phyloP scores from a whole-genome alignment of 1,139 yeast genomes.

The Trichomonascaceae sp. region DNA sequence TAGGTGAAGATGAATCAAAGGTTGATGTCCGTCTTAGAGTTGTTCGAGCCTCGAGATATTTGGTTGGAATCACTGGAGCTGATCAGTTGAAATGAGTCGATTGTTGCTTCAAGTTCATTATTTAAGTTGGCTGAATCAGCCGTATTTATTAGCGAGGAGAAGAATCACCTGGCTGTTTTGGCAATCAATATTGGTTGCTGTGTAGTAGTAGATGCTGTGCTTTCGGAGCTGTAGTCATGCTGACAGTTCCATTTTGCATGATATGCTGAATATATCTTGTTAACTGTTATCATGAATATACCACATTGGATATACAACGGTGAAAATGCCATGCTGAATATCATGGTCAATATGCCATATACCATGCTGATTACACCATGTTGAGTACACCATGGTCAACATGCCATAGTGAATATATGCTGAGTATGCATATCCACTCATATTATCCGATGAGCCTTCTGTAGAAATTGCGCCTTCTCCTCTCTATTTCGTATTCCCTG shows the following conservation, averaged over 20 bases:
- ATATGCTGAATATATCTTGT: too few species aligned
- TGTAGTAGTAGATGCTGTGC: background rate
- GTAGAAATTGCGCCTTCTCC: background rate
- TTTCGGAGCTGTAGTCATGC: too few species aligned
- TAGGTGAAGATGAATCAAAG: constrained; percentile 6
- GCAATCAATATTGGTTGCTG: background rate
- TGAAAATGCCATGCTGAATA: too few species aligned
- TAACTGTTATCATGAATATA: too few species aligned
- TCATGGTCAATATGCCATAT: too few species aligned
- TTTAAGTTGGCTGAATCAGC: background rate
- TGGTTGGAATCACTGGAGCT: constrained; percentile 21
- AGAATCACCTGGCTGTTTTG: background rate
- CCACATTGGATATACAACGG: too few species aligned
- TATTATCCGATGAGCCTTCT: background rate
- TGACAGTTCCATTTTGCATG: too few species aligned
- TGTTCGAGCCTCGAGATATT: constrained; percentile 24
- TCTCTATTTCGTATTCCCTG: background rate
- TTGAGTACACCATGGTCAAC: too few species aligned
- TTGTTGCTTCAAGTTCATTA: background rate
- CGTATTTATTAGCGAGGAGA: background rate
- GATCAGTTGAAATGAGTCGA: background rate
- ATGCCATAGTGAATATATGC: too few species aligned
- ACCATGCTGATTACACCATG: too few species aligned
- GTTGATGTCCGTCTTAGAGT: constrained; percentile 21
- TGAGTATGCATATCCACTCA: background rate